A percentile compares a stretch with the other conserved stretches of the same genome.
Evolutionary conservation across 352 stramenopile genomes (phyloP).

Genomic region (Lagenidium giganteum): DNA sequence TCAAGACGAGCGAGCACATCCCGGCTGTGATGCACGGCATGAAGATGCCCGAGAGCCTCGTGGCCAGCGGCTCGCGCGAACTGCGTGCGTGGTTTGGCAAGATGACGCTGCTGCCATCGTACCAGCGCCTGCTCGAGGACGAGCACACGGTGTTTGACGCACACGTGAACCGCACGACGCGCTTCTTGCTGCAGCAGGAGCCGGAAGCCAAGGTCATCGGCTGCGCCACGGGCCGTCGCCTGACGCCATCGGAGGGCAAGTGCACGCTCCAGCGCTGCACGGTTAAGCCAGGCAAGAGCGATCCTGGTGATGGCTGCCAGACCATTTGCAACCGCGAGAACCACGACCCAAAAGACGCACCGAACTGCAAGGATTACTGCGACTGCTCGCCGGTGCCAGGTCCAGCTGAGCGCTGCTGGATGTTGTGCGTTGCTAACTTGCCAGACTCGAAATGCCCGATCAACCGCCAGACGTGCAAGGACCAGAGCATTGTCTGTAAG

Average conservation of each 20-base stretch:
- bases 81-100: constrained; percentile 57
- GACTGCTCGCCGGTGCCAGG: constrained; percentile 22
- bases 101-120: constrained; percentile 46
- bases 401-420: constrained; percentile 47
- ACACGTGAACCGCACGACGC: constrained; percentile 31
- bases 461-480: constrained; percentile 28
- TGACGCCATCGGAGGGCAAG: constrained; percentile 29
- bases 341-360: constrained; percentile 23
- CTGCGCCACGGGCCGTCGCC: constrained; percentile 30
- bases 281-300: constrained; percentile 19
- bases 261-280: constrained; percentile 30
- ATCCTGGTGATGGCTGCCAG: constrained; percentile 25
- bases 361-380: constrained; percentile 37
- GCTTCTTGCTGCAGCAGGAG: constrained; percentile 20
- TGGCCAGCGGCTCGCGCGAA: constrained; percentile 15
- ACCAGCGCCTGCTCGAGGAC: constrained; percentile 31
- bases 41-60: constrained; percentile 43
- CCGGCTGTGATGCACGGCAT: constrained; percentile 58
- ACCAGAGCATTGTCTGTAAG: constrained; percentile 30
- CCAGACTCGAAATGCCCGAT: constrained; percentile 16
- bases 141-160: constrained; percentile 26
- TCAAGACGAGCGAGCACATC: constrained; percentile 32
- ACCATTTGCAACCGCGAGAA: constrained; percentile 34
- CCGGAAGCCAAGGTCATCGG: constrained; percentile 32
- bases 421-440: constrained; percentile 42